phyloP scores from a whole-genome alignment of 768 basidiomycete genomes.

The Lyophyllum semitale region DNA sequence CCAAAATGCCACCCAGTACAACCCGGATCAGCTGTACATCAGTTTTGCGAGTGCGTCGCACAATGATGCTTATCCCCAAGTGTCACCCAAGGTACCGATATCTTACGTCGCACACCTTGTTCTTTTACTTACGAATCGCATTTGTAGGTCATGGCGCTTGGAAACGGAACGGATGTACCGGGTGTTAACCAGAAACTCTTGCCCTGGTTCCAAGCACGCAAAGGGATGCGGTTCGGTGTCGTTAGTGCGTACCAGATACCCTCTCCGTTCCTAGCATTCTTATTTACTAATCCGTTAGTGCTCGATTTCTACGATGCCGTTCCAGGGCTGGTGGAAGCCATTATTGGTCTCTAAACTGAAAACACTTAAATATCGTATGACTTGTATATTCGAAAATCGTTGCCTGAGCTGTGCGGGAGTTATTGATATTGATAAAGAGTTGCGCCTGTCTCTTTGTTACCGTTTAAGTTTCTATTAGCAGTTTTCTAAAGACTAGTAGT shows the following conservation, averaged over 20 bases:
- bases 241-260: constrained; percentile 38
- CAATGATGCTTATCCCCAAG: constrained; percentile 31
- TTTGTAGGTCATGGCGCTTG: constrained; percentile 44
- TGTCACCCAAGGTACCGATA: constrained; percentile 35
- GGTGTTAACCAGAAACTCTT: constrained; percentile 49
- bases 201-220: constrained; percentile 41
- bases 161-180: constrained; percentile 32
- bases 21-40: constrained; percentile 46
- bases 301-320: constrained; percentile 50
- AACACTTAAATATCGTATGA: no score
- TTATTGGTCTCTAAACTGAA: constrained; percentile 39
- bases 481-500: no score
- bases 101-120: neutral
- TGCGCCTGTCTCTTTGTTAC: no score
- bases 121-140: neutral
- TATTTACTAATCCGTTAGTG: constrained; percentile 28
- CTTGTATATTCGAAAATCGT: no score
- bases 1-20: constrained; percentile 36
- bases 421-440: no score
- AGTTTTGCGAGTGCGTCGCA: constrained; percentile 48
- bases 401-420: no score
- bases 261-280: neutral
- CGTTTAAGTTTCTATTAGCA: no score
- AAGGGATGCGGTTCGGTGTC: constrained; percentile 46
- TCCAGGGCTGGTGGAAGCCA: constrained; percentile 47